Evolutionary conservation across 768 basidiomycete genomes (phyloP), one percentile per base, ranked within the genome.

Genomic region (Pleurotus platypus): DNA sequence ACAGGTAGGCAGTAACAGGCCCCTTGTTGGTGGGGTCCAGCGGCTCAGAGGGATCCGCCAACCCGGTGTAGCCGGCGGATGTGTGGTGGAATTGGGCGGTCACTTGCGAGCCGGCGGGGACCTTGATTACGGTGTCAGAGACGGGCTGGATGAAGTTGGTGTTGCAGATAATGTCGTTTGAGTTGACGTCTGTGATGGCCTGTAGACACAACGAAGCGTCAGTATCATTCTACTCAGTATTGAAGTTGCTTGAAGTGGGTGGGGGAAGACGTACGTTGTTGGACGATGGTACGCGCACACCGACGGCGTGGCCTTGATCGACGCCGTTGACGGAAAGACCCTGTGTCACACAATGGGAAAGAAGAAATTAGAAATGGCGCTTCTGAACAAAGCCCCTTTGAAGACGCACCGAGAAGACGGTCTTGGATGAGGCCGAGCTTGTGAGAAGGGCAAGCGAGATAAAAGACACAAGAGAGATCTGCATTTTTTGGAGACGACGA

Each of bases 281-380:
- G 26, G 70, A 67, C 30, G 63, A 60, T 4, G 77, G 76, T 0
- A 77, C 77, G 15, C 79, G 76, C 49, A 81, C 72, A 15, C 78
- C 78, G 50, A 66, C 73, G 15, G 66, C 66, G 49, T 78, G 74
- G 5, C 78, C 79, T 66, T 79, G 74, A 58, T 72, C 72, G 12
- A 75, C 75, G 18, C 78, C 79, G 59, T 80, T 78, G 35, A 81
- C 76, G 46, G 75, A 76, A 24, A 80, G 16, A 45, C 72, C 70
- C 74, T 75, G 37, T 26, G 50, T 22, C 51, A 20, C 8, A 30
- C 11, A 24, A n/a, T 4, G 26, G 4, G 16, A 27, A 50, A 35
- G 16, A 18, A 50, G 20, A 3, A 27, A 15, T 35, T 9, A 35
- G 30, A 11, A 35, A 9, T 35, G 5, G 30, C 11, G 11, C 13